These are phyloP conservation scores for Coprinellus micaceus DNA, from an alignment of 768 basidiomycete genomes.

Conservation along the genomic window DNA sequence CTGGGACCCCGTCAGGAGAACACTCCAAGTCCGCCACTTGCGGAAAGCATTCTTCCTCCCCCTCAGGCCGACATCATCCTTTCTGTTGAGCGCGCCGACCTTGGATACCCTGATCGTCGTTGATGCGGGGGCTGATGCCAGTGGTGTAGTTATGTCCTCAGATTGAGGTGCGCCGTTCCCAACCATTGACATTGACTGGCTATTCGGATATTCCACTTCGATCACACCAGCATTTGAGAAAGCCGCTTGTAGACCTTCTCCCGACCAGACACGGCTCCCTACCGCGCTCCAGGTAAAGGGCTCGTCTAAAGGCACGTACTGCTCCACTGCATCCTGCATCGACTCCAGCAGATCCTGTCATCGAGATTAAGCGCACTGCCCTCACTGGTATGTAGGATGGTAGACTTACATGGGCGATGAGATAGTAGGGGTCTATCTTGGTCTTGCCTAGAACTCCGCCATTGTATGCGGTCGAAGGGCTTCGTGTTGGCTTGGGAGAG, in stretches of 20 bases:
- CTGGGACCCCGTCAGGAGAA: conserved; percentile 86
- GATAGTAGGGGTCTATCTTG: conserved; percentile 88
- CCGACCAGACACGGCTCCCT: conserved; percentile 55
- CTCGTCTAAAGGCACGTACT: conserved; percentile 52
- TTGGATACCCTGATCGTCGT: conserved; percentile 65
- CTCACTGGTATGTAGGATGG: not conserved
- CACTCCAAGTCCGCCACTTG: conserved; percentile 87
- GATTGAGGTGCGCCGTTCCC: no score
- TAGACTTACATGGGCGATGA: conserved; percentile 70
- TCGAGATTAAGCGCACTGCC: conserved; percentile 3
- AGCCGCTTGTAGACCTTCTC: conserved; percentile 56
- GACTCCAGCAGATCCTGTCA: conserved; percentile 61
- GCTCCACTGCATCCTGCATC: conserved; percentile 63
- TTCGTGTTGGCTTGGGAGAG: conserved; percentile 17
- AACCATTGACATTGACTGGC: conserved; percentile 21
- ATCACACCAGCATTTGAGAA: conserved; percentile 61
- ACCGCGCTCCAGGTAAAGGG: conserved; percentile 71
- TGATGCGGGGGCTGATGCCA: conserved; percentile 29
- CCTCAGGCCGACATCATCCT: conserved; percentile 73
- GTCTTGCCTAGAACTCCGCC: conserved; percentile 41
- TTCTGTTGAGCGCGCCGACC: conserved; percentile 75
- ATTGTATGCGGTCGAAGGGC: conserved; percentile 21
- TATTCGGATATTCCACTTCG: conserved; percentile 45
- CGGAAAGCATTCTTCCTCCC: conserved; percentile 72
- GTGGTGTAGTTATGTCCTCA: not conserved